phyloP scores from a whole-genome alignment of 306 rosid genomes.

The Betula pendula region DNA sequence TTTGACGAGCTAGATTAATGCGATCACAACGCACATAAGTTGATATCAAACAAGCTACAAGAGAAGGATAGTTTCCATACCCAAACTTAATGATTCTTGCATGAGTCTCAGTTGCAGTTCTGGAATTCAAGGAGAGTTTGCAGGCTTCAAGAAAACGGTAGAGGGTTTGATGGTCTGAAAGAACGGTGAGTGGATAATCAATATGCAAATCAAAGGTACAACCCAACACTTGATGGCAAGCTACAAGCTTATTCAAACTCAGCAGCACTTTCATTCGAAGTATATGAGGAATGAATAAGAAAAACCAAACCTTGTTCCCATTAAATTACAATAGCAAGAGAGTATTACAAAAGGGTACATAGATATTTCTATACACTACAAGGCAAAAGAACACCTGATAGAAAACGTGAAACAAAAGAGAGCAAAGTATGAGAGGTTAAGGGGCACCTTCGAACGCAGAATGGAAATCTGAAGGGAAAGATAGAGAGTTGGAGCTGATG shows the following conservation, averaged over 20 bases:
- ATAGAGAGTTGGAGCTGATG: neutral
- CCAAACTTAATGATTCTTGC: conserved; percentile 50
- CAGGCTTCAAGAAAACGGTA: conserved; percentile 45
- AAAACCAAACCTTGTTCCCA: neutral
- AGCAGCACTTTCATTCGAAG: too few relatives aligned
- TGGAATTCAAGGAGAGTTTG: conserved; percentile 35
- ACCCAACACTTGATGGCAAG: neutral
- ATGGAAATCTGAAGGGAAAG: neutral
- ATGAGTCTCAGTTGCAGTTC: conserved; percentile 47
- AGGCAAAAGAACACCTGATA: neutral
- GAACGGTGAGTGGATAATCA: neutral
- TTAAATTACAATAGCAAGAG: too few relatives aligned
- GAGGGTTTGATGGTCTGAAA: conserved; percentile 40
- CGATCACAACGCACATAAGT: conserved; percentile 38
- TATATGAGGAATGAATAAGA: neutral
- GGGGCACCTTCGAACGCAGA: neutral
- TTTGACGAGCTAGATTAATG: conserved; percentile 29
- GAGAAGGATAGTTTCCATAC: conserved; percentile 56
- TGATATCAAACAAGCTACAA: conserved; percentile 50
- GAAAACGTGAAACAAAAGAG: too few relatives aligned
- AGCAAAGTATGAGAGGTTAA: neutral
- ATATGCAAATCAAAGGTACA: neutral
- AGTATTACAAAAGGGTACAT: too few relatives aligned
- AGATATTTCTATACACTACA: too few relatives aligned
- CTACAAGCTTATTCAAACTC: neutral